phyloP scores from a whole-genome alignment of 768 basidiomycete genomes.

The Gymnopilus dilepis region DNA sequence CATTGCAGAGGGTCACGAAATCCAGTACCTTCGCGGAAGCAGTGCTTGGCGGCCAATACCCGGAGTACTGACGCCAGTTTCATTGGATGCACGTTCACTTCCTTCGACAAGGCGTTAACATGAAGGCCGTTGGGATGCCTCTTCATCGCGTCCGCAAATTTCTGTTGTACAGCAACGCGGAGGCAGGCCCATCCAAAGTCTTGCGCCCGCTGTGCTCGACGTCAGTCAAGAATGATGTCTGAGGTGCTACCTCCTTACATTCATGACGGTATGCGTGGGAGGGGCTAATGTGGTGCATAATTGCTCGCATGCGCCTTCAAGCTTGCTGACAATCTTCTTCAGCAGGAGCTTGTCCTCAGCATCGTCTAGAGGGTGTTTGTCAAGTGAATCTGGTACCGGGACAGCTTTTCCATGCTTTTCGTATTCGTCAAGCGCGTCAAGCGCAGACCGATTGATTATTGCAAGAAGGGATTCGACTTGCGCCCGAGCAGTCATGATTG shows the following conservation, averaged over 20 bases:
- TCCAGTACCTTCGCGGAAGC: conserved; percentile 32
- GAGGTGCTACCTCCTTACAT: too few species aligned
- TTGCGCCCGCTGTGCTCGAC: conserved; percentile 23
- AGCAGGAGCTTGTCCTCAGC: conserved; percentile 29
- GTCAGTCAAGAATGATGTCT: background rate
- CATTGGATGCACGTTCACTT: conserved; percentile 35
- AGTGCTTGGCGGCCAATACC: conserved; percentile 44
- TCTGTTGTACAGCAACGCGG: conserved; percentile 38
- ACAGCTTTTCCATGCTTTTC: conserved; percentile 15
- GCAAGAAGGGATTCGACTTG: conserved; percentile 20
- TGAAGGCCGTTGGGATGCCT: conserved; percentile 42
- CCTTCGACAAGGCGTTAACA: conserved; percentile 35
- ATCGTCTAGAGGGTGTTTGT: conserved; percentile 40
- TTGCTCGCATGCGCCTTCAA: conserved; percentile 42
- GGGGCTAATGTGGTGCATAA: conserved; percentile 35
- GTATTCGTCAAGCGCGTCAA: conserved; percentile 19
- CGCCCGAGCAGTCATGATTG: conserved; percentile 17
- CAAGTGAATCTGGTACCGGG: conserved; percentile 40
- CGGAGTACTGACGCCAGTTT: conserved; percentile 47
- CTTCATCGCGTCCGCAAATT: conserved; percentile 43
- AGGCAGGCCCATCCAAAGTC: conserved; percentile 39
- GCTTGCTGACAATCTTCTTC: conserved; percentile 34
- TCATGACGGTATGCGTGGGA: conserved; percentile 37
- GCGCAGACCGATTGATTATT: conserved; percentile 15
- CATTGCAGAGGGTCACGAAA: too few species aligned